A percentile compares a stretch with the other conserved stretches of the same genome.
Conservation (phyloP, 306 rosid species). For the Cicer bijugum region DNA sequence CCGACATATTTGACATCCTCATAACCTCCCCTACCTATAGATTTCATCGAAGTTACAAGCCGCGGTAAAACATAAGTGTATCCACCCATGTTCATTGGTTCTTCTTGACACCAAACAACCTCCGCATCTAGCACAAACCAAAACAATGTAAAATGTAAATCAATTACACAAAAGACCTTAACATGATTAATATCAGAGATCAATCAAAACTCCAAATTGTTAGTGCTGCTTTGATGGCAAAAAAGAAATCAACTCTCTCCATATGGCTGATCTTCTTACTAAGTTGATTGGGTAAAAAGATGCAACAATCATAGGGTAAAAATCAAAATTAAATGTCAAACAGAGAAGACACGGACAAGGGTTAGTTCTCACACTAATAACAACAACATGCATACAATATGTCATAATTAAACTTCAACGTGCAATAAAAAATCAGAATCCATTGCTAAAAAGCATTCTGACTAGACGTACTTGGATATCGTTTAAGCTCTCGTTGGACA, state of each 20-base stretch:
- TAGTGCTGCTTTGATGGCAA: neutral
- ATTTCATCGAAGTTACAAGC: slow-evolving; percentile 76
- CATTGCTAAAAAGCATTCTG: neutral
- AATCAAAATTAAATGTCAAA: neutral
- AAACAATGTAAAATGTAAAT: slow-evolving; percentile 4
- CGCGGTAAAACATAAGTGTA: slow-evolving; percentile 69
- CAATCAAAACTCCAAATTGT: neutral
- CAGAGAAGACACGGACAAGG: neutral
- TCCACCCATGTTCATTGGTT: slow-evolving; percentile 97
- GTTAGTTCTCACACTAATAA: neutral
- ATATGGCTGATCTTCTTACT: neutral
- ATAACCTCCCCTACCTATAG: slow-evolving; percentile 67
- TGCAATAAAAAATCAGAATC: neutral
- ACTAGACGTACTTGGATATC: slow-evolving; percentile 82
- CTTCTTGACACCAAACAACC: slow-evolving; percentile 96
- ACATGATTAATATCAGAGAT: slow-evolving; percentile 23
- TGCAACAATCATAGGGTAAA: neutral
- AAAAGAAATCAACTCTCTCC: neutral
- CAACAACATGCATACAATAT: neutral
- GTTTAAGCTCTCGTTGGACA: slow-evolving; percentile 81
- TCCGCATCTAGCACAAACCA: slow-evolving; percentile 76
- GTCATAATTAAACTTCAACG: neutral
- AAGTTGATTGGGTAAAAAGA: neutral
- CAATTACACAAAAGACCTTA: neutral
- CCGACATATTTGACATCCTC: slow-evolving; percentile 79